Evolutionary conservation across 805 yeast species (phyloP).

Genomic region (Starmerella floricola): DNA sequence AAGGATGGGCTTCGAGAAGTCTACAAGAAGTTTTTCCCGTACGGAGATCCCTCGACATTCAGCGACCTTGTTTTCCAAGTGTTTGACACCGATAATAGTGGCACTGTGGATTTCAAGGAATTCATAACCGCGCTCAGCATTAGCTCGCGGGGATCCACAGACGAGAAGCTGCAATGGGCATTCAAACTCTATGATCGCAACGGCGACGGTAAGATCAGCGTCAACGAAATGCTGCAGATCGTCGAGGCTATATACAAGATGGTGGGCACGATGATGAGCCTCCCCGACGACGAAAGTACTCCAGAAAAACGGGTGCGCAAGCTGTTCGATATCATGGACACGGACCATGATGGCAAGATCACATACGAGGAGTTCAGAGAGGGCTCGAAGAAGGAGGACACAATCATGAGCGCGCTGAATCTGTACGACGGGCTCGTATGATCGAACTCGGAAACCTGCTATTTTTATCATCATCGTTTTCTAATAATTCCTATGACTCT

Average conservation of each 20-base stretch:
- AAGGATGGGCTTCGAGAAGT: conserved; percentile 82
- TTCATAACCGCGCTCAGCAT: conserved; percentile 78
- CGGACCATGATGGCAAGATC: conserved; percentile 55
- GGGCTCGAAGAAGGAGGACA: conserved; percentile 66
- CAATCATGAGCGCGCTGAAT: conserved; percentile 62
- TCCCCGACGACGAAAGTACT: conserved; percentile 80
- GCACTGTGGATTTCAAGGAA: conserved; percentile 80
- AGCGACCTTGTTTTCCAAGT: conserved; percentile 79
- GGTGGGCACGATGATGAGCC: conserved; percentile 88
- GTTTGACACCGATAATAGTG: conserved; percentile 71
- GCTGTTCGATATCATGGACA: conserved; percentile 62
- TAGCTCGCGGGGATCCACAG: conserved; percentile 73
- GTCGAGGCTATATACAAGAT: conserved; percentile 79
- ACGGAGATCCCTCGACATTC: conserved; percentile 91
- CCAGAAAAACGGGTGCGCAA: conserved; percentile 80
- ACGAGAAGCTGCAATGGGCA: conserved; percentile 82
- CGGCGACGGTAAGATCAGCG: conserved; percentile 61
- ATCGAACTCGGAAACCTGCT: too few relatives aligned
- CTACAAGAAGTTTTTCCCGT: conserved; percentile 93
- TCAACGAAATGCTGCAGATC: conserved; percentile 67
- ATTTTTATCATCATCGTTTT: too few relatives aligned
- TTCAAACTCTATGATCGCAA: conserved; percentile 78
- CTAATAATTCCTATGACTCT: too few relatives aligned
- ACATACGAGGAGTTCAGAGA: conserved; percentile 75
- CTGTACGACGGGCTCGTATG: conserved; percentile 70